Conservation (phyloP, 345 rosid species). For the Balakata baccata region DNA sequence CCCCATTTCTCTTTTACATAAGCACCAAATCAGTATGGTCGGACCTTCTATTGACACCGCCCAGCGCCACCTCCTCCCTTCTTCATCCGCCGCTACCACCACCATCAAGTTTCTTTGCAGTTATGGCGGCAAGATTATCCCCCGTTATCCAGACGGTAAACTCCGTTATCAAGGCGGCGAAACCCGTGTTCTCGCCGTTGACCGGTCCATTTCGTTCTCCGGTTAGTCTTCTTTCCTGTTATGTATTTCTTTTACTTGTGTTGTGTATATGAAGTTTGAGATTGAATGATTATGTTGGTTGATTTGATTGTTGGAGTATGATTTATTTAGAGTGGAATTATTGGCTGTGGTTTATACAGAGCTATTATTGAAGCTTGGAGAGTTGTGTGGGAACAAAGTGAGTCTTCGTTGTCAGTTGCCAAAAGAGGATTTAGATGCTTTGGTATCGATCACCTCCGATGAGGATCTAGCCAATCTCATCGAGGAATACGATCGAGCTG, state of each 20-base stretch:
- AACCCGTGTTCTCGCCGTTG: conserved; percentile 81
- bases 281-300: not conserved
- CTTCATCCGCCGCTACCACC: conserved; percentile 14
- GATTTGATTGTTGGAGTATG: conserved; percentile 7
- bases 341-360: conserved; percentile 46
- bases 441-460: conserved; percentile 71
- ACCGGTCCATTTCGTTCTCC: conserved; percentile 60
- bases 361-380: conserved; percentile 60
- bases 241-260: not conserved
- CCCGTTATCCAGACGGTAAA: conserved; percentile 77
- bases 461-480: conserved; percentile 83
- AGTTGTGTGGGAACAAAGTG: conserved; percentile 53
- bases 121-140: conserved; percentile 78
- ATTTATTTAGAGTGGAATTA: conserved; percentile 28
- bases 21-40: conserved; percentile 31
- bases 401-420: conserved; percentile 86
- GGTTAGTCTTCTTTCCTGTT: conserved; percentile 41
- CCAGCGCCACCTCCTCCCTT: not conserved
- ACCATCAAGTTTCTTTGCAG: conserved; percentile 79
- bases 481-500: conserved; percentile 76
- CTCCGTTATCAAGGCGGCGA: conserved; percentile 89
- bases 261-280: not conserved
- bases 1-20: not conserved
- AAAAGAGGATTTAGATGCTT: conserved; percentile 78
- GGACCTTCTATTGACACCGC: conserved; percentile 28